Conservation (phyloP, 2,329 filamentous ascomycete genomes). For the Fusarium virguliforme region DNA sequence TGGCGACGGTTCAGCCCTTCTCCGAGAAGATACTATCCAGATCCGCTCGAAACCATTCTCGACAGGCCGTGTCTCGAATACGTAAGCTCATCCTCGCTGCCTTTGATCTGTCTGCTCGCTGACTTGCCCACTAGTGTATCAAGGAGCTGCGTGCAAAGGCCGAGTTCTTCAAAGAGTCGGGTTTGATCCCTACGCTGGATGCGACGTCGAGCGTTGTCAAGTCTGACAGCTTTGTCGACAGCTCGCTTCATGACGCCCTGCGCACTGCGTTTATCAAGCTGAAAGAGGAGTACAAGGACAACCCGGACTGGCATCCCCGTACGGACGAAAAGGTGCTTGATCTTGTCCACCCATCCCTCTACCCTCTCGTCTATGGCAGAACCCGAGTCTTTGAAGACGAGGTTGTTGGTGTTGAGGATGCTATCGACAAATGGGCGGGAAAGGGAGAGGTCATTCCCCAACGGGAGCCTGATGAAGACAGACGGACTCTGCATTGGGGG, state of each 20-base stretch:
- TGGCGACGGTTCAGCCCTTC: not conserved
- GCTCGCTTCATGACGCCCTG: conserved; percentile 26
- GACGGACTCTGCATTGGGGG: not conserved
- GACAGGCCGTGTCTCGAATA: conserved; percentile 39
- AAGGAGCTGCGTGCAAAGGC: conserved; percentile 66
- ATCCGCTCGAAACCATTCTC: conserved; percentile 24
- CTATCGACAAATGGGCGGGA: conserved; percentile 42
- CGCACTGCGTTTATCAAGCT: conserved; percentile 39
- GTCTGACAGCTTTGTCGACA: conserved; percentile 41
- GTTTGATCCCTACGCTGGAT: conserved; percentile 55
- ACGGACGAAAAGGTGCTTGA: conserved; percentile 22
- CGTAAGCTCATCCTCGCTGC: conserved; percentile 13
- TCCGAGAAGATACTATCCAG: no score
- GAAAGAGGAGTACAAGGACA: conserved; percentile 31
- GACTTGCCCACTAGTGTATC: conserved; percentile 38
- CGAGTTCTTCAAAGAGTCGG: conserved; percentile 56
- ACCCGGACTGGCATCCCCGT: conserved; percentile 40
- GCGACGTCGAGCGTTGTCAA: conserved; percentile 42
- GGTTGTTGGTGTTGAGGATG: conserved; percentile 47
- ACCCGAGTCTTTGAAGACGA: conserved; percentile 57
- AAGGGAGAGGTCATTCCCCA: conserved; percentile 43
- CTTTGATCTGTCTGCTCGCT: not conserved
- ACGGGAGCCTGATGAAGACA: conserved; percentile 67
- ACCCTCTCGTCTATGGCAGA: conserved; percentile 44
- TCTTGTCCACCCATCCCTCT: conserved; percentile 40